These are phyloP conservation scores for Tulasnella sp. DNA, from an alignment of 768 basidiomycete species.

Conservation along the genomic window DNA sequence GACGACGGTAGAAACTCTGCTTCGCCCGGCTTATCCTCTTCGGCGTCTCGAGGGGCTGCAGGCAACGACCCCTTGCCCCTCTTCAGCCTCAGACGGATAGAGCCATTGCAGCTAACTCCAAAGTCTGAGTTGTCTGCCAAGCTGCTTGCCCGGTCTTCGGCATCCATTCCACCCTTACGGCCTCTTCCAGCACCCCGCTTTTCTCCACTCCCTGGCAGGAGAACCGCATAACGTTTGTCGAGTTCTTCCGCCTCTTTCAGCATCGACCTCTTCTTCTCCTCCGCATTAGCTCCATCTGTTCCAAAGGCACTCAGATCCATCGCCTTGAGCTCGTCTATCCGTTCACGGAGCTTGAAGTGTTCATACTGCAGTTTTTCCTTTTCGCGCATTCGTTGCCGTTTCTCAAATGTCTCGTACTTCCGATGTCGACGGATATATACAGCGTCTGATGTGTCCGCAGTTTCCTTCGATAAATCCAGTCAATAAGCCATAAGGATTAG, in stretches of 20 bases:
- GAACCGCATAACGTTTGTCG: slow-evolving; percentile 61
- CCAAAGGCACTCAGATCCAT: slow-evolving; percentile 34
- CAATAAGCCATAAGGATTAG: background rate
- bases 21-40: slow-evolving; percentile 20
- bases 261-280: slow-evolving; percentile 68
- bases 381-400: slow-evolving; percentile 70
- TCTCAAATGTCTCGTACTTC: slow-evolving; percentile 79
- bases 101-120: background rate
- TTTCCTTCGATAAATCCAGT: slow-evolving; percentile 30
- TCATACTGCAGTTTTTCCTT: slow-evolving; percentile 88
- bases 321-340: slow-evolving; percentile 66
- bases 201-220: slow-evolving; percentile 30
- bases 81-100: slow-evolving; percentile 14
- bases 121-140: background rate
- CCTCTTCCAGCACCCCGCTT: slow-evolving; percentile 25
- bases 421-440: slow-evolving; percentile 72
- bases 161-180: background rate
- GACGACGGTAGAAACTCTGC: slow-evolving; percentile 2
- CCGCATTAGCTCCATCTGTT: slow-evolving; percentile 30
- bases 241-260: slow-evolving; percentile 50
- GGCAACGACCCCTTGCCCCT: slow-evolving; percentile 7
- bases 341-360: slow-evolving; percentile 81
- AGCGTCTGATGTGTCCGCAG: slow-evolving; percentile 62
- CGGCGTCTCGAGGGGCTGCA: background rate
- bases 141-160: slow-evolving; percentile 24